These are phyloP conservation scores for Russula brevipes DNA, from an alignment of 768 basidiomycete genomes.

Conservation along the genomic window DNA sequence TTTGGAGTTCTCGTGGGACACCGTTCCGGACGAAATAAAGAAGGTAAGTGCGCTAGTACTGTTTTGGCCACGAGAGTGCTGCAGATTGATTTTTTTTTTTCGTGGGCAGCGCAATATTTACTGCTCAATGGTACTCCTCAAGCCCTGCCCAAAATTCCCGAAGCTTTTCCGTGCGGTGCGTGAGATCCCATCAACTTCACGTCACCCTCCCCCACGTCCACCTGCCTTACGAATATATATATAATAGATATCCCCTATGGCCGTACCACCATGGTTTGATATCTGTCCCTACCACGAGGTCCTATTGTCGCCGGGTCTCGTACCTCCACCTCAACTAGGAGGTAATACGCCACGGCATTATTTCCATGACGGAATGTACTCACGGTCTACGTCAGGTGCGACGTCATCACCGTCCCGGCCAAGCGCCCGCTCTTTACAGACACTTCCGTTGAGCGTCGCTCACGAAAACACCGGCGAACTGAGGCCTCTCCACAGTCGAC, in stretches of 20 bases:
- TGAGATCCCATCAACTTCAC: neutral
- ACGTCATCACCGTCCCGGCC: no score
- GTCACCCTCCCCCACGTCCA: no score
- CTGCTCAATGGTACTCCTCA: neutral
- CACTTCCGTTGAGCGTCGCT: neutral
- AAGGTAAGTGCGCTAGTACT: neutral
- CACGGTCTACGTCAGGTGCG: neutral
- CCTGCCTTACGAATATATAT: neutral
- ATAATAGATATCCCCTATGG: neutral
- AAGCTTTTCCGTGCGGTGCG: neutral
- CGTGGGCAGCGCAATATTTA: neutral
- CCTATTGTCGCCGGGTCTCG: slow-evolving; percentile 1
- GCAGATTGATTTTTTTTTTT: neutral
- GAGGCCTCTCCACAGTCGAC: neutral
- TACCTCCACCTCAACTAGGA: neutral
- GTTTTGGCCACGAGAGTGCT: neutral
- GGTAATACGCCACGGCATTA: neutral
- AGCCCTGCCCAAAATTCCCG: neutral
- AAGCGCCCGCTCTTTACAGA: neutral
- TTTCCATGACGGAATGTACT: neutral
- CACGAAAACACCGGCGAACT: neutral
- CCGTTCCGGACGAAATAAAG: neutral
- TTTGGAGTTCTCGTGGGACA: neutral
- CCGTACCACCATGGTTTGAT: neutral
- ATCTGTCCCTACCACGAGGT: neutral